Evolutionary conservation across 2,329 filamentous ascomycete species (phyloP).

Genomic region (Diplocarpon rosae): DNA sequence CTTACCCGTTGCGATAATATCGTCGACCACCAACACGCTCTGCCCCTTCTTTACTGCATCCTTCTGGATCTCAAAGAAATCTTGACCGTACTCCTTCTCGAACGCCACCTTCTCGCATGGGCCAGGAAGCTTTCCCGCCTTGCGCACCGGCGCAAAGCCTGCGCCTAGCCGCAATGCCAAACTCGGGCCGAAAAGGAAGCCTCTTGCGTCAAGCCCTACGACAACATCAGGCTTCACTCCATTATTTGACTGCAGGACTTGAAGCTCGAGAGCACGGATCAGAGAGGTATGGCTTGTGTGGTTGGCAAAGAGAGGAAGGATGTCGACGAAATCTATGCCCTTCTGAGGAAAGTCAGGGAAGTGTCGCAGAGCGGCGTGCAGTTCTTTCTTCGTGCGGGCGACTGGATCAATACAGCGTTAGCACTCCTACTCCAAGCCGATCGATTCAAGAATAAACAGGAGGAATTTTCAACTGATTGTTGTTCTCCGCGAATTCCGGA

Average conservation of each 20-base stretch:
- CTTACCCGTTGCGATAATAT: constrained; percentile 94
- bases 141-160: constrained; percentile 85
- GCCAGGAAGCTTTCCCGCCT: constrained; percentile 91
- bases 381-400: constrained; percentile 49
- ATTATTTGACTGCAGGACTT: constrained; percentile 47
- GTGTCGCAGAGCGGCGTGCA: constrained; percentile 65
- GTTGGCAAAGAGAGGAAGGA: constrained; percentile 88
- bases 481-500: too few species aligned
- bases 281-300: constrained; percentile 63
- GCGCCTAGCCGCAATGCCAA: constrained; percentile 75
- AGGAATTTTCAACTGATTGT: too few species aligned
- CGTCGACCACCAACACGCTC: constrained; percentile 87
- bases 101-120: constrained; percentile 76
- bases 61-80: constrained; percentile 92
- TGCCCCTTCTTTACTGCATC: constrained; percentile 77
- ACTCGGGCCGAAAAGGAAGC: constrained; percentile 89
- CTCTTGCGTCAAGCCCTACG: constrained; percentile 85
- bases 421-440: too few species aligned
- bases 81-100: constrained; percentile 91
- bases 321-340: constrained; percentile 95
- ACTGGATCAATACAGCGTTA: constrained; percentile 9
- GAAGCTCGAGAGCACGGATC: constrained; percentile 74
- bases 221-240: constrained; percentile 70
- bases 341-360: constrained; percentile 86
- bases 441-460: too few species aligned